Conservation (phyloP, 805 yeast species). For the Candida argentea region DNA sequence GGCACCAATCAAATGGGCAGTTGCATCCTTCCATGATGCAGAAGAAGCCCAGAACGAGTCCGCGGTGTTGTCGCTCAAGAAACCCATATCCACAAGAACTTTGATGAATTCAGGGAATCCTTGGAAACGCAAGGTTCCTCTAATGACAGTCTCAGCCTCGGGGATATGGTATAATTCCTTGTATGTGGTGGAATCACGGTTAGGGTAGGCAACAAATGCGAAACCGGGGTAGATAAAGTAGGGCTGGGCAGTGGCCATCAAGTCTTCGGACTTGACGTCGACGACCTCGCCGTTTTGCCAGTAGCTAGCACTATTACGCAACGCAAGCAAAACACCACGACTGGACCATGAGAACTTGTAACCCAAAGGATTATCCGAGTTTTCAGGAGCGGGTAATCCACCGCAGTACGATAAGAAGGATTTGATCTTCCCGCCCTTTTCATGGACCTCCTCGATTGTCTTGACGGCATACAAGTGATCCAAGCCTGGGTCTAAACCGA, state of each 20-base stretch:
- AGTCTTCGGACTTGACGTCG: conserved; percentile 73
- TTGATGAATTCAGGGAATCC: conserved; percentile 98
- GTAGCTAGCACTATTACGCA: conserved; percentile 87
- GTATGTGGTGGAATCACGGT: conserved; percentile 94
- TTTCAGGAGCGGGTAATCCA: conserved; percentile 97
- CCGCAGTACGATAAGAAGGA: conserved; percentile 97
- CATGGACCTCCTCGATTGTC: conserved; percentile 95
- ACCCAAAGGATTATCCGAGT: conserved; percentile 95
- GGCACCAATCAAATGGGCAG: conserved; percentile 67
- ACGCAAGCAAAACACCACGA: conserved; percentile 92
- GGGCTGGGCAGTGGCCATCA: conserved; percentile 92
- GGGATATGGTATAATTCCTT: conserved; percentile 89
- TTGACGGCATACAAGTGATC: conserved; percentile 98
- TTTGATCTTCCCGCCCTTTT: conserved; percentile 81
- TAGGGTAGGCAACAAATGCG: conserved; percentile 92
- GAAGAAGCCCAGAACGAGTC: conserved; percentile 43
- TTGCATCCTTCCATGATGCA: conserved; percentile 82
- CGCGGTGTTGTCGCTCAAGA: conserved; percentile 68
- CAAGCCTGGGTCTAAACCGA: conserved; percentile 97
- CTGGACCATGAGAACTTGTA: conserved; percentile 99
- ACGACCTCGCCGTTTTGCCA: conserved; percentile 80
- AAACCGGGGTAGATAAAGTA: conserved; percentile 94
- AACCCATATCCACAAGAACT: conserved; percentile 88
- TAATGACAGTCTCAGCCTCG: conserved; percentile 91
- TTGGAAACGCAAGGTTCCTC: conserved; percentile 96